phyloP scores from a whole-genome alignment of 768 basidiomycete species.

The Coprinopsis sp. region DNA sequence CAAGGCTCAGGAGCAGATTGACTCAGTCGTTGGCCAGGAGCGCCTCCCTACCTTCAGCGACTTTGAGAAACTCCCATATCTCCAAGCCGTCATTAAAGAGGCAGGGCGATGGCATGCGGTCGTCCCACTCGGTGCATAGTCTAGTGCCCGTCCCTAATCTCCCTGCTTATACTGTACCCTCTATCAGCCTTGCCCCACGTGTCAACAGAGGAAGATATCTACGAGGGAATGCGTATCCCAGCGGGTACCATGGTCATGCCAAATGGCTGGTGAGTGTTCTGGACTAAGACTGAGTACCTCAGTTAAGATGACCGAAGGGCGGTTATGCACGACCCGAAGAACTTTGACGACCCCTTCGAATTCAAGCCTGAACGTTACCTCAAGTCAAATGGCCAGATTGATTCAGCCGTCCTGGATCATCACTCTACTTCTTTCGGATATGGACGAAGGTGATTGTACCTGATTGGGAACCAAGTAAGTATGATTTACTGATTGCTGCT shows the following conservation, averaged over 20 bases:
- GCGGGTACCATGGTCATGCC: neutral
- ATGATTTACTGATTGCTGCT: no score
- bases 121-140: conserved; percentile 11
- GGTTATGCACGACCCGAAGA: conserved; percentile 25
- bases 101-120: conserved; percentile 19
- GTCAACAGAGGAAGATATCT: conserved; percentile 13
- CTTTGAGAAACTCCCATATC: conserved; percentile 26
- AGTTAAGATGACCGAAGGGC: conserved; percentile 18
- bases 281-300: neutral
- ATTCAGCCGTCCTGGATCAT: conserved; percentile 12
- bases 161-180: neutral
- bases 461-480: neutral
- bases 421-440: conserved; percentile 20
- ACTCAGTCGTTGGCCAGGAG: conserved; percentile 10
- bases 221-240: conserved; percentile 19
- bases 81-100: conserved; percentile 33
- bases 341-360: conserved; percentile 28
- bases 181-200: conserved; percentile 14
- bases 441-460: conserved; percentile 13
- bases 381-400: conserved; percentile 14
- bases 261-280: conserved; percentile 1
- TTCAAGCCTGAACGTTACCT: conserved; percentile 31
- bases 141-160: conserved; percentile 11
- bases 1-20: conserved; percentile 14
- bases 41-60: conserved; percentile 14